Base-by-base conservation (phyloP, 306 rosid genomes). In the Senna siamea region DNA sequence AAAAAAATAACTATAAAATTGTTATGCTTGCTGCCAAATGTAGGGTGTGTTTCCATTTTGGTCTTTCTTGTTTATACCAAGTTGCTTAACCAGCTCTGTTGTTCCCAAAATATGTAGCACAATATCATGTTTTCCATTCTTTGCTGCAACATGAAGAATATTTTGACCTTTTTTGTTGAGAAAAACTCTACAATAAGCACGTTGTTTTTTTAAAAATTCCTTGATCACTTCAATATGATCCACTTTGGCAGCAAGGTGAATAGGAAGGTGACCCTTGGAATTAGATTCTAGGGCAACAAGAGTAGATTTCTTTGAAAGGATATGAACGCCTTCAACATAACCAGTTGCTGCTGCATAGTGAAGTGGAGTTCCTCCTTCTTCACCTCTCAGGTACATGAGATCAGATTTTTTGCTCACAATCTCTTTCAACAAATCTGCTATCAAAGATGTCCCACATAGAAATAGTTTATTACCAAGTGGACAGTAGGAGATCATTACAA, bases 21-120 rank as follows among this genome's bases (percentile, higher is more conserved):
- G n/a, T n/a, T n/a, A n/a, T 35, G 9, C 34, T 4, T 2, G 47
- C 46, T 38, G 85, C 75, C 20, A 76, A 70, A 58, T 81, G 85
- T 59, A 81, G 3, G 51, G 51, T 7, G 51, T 46, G 4, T 13
- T 13, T 14, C 51, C 51, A 46, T 46, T 13, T 2, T 12, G 12
- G 51, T 46, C 51, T 46, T 46, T 46, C 5, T 12, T 17, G 0
- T 46, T 46, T 0, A 43, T n/a, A 11, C 3, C 23, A 34, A 15
- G 44, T 7, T 38, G n/a, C n/a, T n/a, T 2, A 14, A 7, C 5
- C 2, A 8, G 12, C 2, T 10, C 2, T 15, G 18, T 47, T n/a
- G n/a, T 47, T 47, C 7, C 15, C 8, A 47, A 15, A 0, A 47
- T 7, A 15, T 47, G 0, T 47, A 3, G 2, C n/a, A 15, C 19